Evolutionary conservation across 495 filamentous ascomycete species (phyloP), one percentile per base, ranked within the genome.

Genomic region (Baudoinia panamericana): DNA sequence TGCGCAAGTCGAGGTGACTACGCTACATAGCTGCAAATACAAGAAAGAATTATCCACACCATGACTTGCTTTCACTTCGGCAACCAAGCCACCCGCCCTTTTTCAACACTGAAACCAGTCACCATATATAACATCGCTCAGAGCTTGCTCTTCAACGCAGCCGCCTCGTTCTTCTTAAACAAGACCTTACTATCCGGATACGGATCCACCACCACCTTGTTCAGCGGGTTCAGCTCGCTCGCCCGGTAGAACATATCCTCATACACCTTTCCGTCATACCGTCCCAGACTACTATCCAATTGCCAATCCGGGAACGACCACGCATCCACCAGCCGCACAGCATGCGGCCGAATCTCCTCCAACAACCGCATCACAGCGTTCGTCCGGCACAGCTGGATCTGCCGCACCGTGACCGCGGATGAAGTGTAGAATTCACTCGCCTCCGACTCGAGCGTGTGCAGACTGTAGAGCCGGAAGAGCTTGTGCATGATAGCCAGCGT

Each of bases 241-340:
- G 77, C 77, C 18, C 77, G 57, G 36, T 71, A 57, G 61, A 80
- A 80, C 56, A 82, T 63, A 56, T 80, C 76, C 42, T 45, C 33
- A 24, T 45, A 82, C 19, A 80, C 76, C 46, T 76, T 68, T 17
- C 77, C 77, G 51, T 82, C 76, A 21, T 66, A 68, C 7, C 75
- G 62, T 12, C 77, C 77, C 23, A 82, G 58, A 50, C 68, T 72
- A 49, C 66, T 71, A 48, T 82, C 76, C 8, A 82, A 62, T 52
- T 76, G 71, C 75, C 75, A 82, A 54, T 82, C 77, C 2, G 75
- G 71, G 49, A 82, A 76, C 30, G 67, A 63, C 77, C 76, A 82
- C 1, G 71, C 63, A 56, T 82, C 77, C 3, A 79, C 76, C 30
- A 82, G 55, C 40, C 67, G 57, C 17, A 82, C 67, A 17, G 77